Base-by-base conservation (phyloP, 331 rosid species). In the Malus hybrid region DNA sequence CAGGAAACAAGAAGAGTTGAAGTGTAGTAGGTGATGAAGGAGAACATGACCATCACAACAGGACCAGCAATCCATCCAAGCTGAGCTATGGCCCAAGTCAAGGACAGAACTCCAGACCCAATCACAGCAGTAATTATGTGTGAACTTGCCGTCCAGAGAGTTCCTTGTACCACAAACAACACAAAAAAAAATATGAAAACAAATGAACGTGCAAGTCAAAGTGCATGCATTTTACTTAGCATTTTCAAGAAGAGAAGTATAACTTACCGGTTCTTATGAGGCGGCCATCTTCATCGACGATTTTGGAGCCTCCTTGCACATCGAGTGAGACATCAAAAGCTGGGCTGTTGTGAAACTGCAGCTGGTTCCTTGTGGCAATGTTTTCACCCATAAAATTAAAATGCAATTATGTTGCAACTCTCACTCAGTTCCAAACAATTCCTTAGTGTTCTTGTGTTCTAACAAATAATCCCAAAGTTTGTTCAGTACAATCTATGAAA, bases 61-160 rank as follows among this genome's bases (percentile, higher is more conserved):
- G 92, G 87, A 22, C 96, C 96, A 65, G 90, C 93, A 62, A 93
- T 39, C 98, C 97, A 90, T 69, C 98, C 98, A 56, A 93, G 88
- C 79, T 93, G 98, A 33, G 98, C 96, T 10, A 76, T 76, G 7
- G 96, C 91, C 98, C 98, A 93, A 24, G 96, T 93, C 82, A 93
- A 67, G 4, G 97, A 88, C 8, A 93, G 44, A 50, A 93, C 97
- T 6, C 98, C 97, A 7, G 98, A 90, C 0, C 98, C 98, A 19
- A 93, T 89, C 32, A 93, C 97, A 1, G 97, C 96, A 0, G 98
- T 93, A 70, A 93, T 87, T 27, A 93, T 87, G 79, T 93, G 98
- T 32, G 98, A 88, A 77, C 89, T 85, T 9, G 89, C 89, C 3
- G 97, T 93, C 90, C 88, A 86, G 50, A 74, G 69, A 15, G 76